These are phyloP conservation scores for Chamaenerion angustifolium DNA, from an alignment of 345 rosid species.

Conservation along the genomic window DNA sequence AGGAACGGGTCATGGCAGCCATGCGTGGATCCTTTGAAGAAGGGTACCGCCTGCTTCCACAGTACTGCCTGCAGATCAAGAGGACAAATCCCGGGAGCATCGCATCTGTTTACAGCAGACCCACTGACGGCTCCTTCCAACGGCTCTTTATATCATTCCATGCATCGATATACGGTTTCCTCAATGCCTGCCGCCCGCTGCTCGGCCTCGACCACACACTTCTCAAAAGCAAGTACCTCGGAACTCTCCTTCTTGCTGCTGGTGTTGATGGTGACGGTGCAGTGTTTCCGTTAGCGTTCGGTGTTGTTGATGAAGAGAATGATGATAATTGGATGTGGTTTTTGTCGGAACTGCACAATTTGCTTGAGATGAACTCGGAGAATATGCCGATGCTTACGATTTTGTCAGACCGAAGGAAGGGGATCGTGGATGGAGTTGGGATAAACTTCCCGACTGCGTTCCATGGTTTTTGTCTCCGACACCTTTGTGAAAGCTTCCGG, in stretches of 20 bases:
- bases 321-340: slow-evolving; percentile 99
- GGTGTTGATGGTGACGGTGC: slow-evolving; percentile 97
- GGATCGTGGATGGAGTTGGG: slow-evolving; percentile 85
- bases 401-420: slow-evolving; percentile 81
- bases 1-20: slow-evolving; percentile 92
- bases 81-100: slow-evolving; percentile 86
- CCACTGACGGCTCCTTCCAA: slow-evolving; percentile 67
- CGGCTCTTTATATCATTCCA: slow-evolving; percentile 93
- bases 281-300: slow-evolving; percentile 85
- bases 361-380: slow-evolving; percentile 85
- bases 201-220: slow-evolving; percentile 82
- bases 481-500: slow-evolving; percentile 83
- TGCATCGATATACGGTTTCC: slow-evolving; percentile 91
- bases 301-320: slow-evolving; percentile 90
- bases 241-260: slow-evolving; percentile 86
- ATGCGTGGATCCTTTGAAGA: slow-evolving; percentile 99
- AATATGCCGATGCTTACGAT: slow-evolving; percentile 97
- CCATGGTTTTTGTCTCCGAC: slow-evolving; percentile 96
- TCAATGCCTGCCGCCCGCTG: slow-evolving; percentile 91
- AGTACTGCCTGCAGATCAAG: slow-evolving; percentile 80
- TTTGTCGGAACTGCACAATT: slow-evolving; percentile 80
- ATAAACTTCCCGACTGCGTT: slow-evolving; percentile 90
- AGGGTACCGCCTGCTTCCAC: slow-evolving; percentile 91
- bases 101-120: slow-evolving; percentile 77
- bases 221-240: slow-evolving; percentile 85